Percentiles rank a stretch among this genome's conserved stretches.
Evolutionary conservation across 2,329 filamentous ascomycete genomes (phyloP).

Genomic region (Calonectria naviculata): DNA sequence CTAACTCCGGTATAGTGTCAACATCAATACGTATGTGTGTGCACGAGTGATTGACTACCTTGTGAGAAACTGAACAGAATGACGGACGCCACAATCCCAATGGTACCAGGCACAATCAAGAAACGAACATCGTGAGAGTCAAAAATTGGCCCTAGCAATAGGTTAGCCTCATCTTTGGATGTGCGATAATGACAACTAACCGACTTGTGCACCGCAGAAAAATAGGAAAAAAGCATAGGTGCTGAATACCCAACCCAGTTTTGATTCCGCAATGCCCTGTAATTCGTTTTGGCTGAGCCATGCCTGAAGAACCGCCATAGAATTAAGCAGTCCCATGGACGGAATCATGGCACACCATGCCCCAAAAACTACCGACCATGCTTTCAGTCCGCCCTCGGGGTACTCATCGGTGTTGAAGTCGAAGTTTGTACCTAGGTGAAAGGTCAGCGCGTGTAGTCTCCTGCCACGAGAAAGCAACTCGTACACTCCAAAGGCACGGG

Average conservation of each 20-base stretch:
- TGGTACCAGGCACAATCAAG: not conserved
- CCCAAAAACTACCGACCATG: slow-evolving; percentile 79
- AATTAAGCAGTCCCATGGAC: slow-evolving; percentile 74
- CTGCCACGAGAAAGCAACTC: not conserved
- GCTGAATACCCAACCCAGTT: slow-evolving; percentile 75
- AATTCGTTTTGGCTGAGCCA: slow-evolving; percentile 74
- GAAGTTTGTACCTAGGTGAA: not conserved
- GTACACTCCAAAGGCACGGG: not conserved
- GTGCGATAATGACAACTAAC: slow-evolving; percentile 16
- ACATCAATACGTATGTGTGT: too few relatives aligned
- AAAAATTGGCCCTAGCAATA: slow-evolving; percentile 1
- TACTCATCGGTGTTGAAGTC: slow-evolving; percentile 51
- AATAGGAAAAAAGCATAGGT: slow-evolving; percentile 78
- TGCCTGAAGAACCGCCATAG: slow-evolving; percentile 73
- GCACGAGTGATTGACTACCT: not conserved
- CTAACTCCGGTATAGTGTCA: slow-evolving; percentile 26
- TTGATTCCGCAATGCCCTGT: slow-evolving; percentile 63
- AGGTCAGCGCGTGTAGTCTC: not conserved
- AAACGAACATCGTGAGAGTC: not conserved
- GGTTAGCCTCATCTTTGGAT: not conserved
- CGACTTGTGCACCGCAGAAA: slow-evolving; percentile 77
- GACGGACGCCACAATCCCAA: slow-evolving; percentile 5
- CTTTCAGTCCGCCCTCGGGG: slow-evolving; percentile 75
- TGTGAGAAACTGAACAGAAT: slow-evolving; percentile 7
- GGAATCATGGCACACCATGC: slow-evolving; percentile 74